Evolutionary conservation across 2,329 filamentous ascomycete species (phyloP).

Genomic region (Pseudogymnoascus sp.): DNA sequence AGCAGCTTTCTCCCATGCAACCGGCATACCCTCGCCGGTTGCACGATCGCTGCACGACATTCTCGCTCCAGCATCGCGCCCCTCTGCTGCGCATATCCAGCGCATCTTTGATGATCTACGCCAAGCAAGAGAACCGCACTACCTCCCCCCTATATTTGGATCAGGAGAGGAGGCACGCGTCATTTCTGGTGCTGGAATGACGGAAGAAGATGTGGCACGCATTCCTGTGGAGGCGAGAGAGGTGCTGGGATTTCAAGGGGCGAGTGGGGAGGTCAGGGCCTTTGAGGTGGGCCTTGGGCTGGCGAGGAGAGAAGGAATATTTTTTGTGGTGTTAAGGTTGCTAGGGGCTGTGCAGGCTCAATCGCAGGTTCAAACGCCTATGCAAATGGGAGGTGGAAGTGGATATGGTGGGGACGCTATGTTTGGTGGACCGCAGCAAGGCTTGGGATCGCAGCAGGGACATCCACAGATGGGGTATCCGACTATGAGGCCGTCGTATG

Average conservation of each 20-base stretch:
- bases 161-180: constrained; percentile 46
- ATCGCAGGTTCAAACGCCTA: background rate
- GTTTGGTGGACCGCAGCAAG: background rate
- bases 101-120: constrained; percentile 46
- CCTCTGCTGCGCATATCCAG: constrained; percentile 43
- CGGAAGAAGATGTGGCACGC: constrained; percentile 42
- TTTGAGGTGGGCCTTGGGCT: constrained; percentile 47
- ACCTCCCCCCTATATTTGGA: constrained; percentile 55
- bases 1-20: constrained; percentile 44
- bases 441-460: background rate
- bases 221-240: constrained; percentile 47
- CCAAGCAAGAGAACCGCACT: constrained; percentile 48
- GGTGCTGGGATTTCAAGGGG: constrained; percentile 44
- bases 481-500: background rate
- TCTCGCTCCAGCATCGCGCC: constrained; percentile 43
- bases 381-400: background rate
- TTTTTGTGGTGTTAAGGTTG: constrained; percentile 47
- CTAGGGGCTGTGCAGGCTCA: background rate
- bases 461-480: background rate
- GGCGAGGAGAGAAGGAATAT: constrained; percentile 53
- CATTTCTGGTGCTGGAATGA: constrained; percentile 47
- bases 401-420: background rate
- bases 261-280: constrained; percentile 43
- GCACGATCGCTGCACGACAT: constrained; percentile 47
- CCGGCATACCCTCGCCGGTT: constrained; percentile 40